Evolutionary conservation across 768 basidiomycete species (phyloP), one percentile per base, ranked within the genome.

Genomic region (Russula vinacea): DNA sequence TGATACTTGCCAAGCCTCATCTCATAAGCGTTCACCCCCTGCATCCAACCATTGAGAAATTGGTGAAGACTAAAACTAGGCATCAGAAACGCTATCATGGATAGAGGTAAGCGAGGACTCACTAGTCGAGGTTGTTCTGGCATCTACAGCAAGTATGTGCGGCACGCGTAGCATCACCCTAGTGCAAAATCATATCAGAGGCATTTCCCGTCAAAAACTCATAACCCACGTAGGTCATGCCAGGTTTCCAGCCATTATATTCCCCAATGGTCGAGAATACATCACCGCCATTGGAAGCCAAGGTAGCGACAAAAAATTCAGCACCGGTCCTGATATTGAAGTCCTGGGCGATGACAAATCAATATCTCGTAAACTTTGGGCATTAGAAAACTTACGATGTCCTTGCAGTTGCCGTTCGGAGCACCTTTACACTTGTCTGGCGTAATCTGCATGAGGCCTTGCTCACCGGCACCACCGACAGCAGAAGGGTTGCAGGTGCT

Each of bases 41-140:
- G 83, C 53, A 82, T 64, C 87, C 88, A 91, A 35, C 88, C 89
- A 69, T 92, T 92, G 69, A 88, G 69, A 68, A 82, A 81, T 73
- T 92, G 86, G 65, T 84, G 80, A 22, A 91, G 70, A 73, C 88
- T 90, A 66, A 5, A 60, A 60, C 60, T 7, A 37, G 35, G 32
- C 29, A 32, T 53, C 19, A 35, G 67, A 13, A 50, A 19, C 17
- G 16, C 22, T 8, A 14, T 22, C 53, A 55, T 11, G 16, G 3
- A 60, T 47, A 59, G 59, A 37, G 5, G 24, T 0, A 59, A 56
- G 37, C 19, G 37, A 56, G 29, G 5, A 78, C 87, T 69, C 70
- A 88, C 89, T 94, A 94, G 76, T 93, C 92, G 54, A 91, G 78
- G 77, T 94, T 94, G 72, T 91, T 87, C 78, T 92, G 91, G 74